Base-by-base conservation (phyloP, 441 rosid species). In the Gossypium laxum region DNA sequence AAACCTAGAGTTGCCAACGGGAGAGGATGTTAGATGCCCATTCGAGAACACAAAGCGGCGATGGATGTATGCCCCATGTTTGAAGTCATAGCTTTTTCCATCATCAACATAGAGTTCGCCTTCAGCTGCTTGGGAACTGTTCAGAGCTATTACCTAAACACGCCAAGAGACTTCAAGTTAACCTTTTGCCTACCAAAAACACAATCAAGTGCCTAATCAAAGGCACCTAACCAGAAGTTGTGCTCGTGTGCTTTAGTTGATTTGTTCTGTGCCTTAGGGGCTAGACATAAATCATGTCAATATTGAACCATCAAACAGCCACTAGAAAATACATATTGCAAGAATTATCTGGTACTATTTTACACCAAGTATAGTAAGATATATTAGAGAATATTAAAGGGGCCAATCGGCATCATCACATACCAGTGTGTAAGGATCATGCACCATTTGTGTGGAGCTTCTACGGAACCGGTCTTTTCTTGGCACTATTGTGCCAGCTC, bases 381-480 rank as follows among this genome's bases (percentile, higher is more conserved):
- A 70, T 70, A 70, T 7, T 56, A 4, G 10, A 24, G 45, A 54
- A 24, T n/a, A 6, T 38, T 17, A 14, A 12, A 67, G 60, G 41
- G 43, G 57, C 55, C 52, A 65, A 61, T 5, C 15, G 5, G 38
- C 17, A 28, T 52, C 26, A 69, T 18, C 43, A 74, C 91, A 43
- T 87, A 95, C 97, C 96, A 95, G 82, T 55, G 96, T 91, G 67
- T 87, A 95, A 73, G 99, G 99, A 86, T 95, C 97, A 75, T 89
- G 88, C 77, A 82, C 81, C 96, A 89, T 95, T 84, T 95, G 98
- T 1, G 93, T 85, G 60, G 99, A 92, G 80, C 98, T 92, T 75
- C 99, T 82, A 17, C 98, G 86, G 70, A 82, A 85, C 72, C 99
- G 83, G 71, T 95, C 98, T 82, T 88, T 92, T 78, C 98, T 86